Evolutionary conservation across 1,284 basidiomycete species (phyloP), one percentile per base, ranked within the genome.

Genomic region (Marasmius sp.): DNA sequence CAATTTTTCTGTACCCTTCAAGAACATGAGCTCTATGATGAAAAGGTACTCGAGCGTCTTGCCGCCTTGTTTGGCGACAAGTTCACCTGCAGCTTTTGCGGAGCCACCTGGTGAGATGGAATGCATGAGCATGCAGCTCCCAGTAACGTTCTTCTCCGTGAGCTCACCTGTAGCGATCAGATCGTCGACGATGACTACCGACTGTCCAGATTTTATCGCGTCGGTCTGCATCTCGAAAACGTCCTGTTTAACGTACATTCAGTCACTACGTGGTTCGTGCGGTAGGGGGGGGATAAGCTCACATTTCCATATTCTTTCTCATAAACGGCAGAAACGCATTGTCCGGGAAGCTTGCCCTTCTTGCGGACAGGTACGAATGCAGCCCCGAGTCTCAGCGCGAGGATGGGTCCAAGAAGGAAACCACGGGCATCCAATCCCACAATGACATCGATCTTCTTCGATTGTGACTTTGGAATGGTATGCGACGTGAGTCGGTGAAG

Each of bases 361-460:
- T 99, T 99, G 65, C 97, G 85, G 22, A 99, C 95, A 20, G 97
- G 96, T 1, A 98, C 95, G 70, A 99, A 99, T 10, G 94, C 94
- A 2, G 95, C 95, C 27, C 94, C 94, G 41, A 99, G 81, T 61
- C 97, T 83, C 70, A 95, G 79, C 10, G 97, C 97, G 69, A 99
- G 86, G 67, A 94, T 85, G 4, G 97, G 97, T 0, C 96, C 97
- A 16, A 99, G 79, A 57, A 99, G 84, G 82, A 99, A 99, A 8
- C 97, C 97, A 62, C 97, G 85, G 18, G 97, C 97, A 75, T 99
- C 97, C 49, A 99, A 84, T 41, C 95, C 97, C 61, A 99, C 95
- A 64, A 99, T 85, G 57, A 94, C 93, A 76, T 99, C 97, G 66
- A 99, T 89, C 76, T 92, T 94, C 69, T 85, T 85, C 58, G 75